Conservation (phyloP, 495 filamentous ascomycete genomes). For the Penicillium tannophilum region DNA sequence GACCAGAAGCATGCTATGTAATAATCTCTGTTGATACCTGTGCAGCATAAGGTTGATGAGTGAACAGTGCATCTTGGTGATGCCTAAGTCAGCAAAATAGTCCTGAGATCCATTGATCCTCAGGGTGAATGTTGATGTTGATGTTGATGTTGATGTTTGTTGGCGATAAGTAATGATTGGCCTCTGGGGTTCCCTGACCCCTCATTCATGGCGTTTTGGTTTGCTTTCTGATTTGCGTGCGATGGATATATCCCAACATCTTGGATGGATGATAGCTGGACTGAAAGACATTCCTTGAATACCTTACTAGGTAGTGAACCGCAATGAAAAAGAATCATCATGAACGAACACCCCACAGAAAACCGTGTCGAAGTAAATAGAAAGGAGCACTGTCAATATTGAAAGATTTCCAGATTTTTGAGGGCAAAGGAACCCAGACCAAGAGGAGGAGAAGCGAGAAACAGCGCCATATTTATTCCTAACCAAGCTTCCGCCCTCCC, state of each 20-base stretch:
- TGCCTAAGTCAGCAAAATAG: not conserved
- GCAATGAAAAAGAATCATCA: not conserved
- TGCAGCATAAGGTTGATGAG: not conserved
- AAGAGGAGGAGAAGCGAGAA: not conserved
- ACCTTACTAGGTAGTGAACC: not conserved
- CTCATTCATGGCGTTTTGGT: constrained; percentile 4
- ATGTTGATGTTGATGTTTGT: not conserved
- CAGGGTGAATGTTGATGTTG: not conserved
- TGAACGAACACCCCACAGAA: not conserved
- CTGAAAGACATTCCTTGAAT: constrained; percentile 6
- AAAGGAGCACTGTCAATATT: not conserved
- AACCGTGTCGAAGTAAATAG: not conserved
- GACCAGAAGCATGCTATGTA: constrained; percentile 9
- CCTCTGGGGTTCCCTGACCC: not conserved
- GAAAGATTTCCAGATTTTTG: no score
- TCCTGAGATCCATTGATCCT: not conserved
- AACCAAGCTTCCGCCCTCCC: constrained; percentile 1
- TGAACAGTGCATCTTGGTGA: not conserved
- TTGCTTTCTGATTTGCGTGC: constrained; percentile 4
- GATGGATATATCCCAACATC: constrained; percentile 16
- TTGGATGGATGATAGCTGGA: constrained; percentile 7
- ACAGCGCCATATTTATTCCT: not conserved
- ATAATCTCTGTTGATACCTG: constrained; percentile 1
- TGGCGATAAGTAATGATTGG: constrained; percentile 3
- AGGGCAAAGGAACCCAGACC: no score